A percentile compares a stretch with the other conserved stretches of the same genome.
These are phyloP conservation scores for Dactylellina drechsleri DNA, from an alignment of 2,329 filamentous ascomycete species.

Conservation along the genomic window DNA sequence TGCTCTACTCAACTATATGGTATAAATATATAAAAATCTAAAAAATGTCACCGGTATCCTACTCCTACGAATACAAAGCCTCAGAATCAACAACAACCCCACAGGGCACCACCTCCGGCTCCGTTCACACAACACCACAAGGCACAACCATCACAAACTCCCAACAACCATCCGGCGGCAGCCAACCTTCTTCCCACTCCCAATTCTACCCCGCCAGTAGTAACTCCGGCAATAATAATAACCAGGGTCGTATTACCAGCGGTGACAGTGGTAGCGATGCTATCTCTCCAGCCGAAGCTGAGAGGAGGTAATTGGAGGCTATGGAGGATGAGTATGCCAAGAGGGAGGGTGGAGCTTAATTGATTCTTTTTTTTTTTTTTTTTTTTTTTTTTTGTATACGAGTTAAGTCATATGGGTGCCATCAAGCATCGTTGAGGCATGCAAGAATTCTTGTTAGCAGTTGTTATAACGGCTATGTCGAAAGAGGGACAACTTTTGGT, in stretches of 20 bases:
- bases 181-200: conserved; percentile 3
- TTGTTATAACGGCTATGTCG: too few species aligned
- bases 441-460: too few species aligned
- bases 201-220: conserved; percentile 17
- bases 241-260: conserved; percentile 3
- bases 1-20: too few species aligned
- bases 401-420: too few species aligned
- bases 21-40: too few species aligned
- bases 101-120: conserved; percentile 32
- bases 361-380: too few species aligned
- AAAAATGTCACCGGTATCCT: conserved; percentile 35
- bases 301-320: conserved; percentile 43
- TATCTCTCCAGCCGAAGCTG: conserved; percentile 33
- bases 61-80: conserved; percentile 46
- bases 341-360: conserved; percentile 49
- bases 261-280: too few species aligned
- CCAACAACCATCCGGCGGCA: conserved; percentile 25
- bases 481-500: too few species aligned
- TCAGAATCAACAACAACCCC: conserved; percentile 25
- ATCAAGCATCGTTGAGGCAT: too few species aligned
- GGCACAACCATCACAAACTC: conserved; percentile 39
- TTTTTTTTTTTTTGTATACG: too few species aligned
- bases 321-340: conserved; percentile 55
- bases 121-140: conserved; percentile 38
- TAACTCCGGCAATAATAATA: conserved; percentile 2